Evolutionary conservation across 2,329 filamentous ascomycete species (phyloP), one percentile per base, ranked within the genome.

Genomic region (Passalora sequoiae): DNA sequence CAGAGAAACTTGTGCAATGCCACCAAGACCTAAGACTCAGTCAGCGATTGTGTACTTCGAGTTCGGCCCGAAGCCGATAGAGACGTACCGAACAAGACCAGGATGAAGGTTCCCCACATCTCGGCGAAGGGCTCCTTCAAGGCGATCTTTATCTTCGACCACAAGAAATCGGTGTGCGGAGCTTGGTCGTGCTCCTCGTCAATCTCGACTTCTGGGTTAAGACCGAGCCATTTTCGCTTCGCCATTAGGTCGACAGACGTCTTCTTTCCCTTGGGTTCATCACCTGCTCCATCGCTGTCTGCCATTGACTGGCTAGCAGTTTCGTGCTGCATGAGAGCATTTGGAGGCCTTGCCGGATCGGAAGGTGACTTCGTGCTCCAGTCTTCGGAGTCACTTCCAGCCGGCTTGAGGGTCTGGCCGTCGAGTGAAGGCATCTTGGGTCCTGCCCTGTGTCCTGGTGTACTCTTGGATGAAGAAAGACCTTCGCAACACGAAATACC

Each of bases 61-160:
- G n/a, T n/a, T n/a, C n/a, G n/a, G n/a, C n/a, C n/a, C n/a, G n/a
- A n/a, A n/a, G n/a, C n/a, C n/a, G n/a, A 12, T 12, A 8, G 17
- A 22, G 16, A 31, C 40, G 15, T 43, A 54, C 51, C 51, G 44
- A 72, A 72, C 40, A 71, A 58, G 4, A 70, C 62, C 54, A 70
- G 60, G 25, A 69, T 63, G 15, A 66, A 63, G 2, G 62, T 61
- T 4, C 69, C 69, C 55, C 64, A 69, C 50, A 72, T 70, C 49
- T 71, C 69, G 1, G 67, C 63, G 25, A 71, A 68, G 0, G 69
- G 68, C 51, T 72, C 69, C 46, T 68, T 59, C 25, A 72, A 50
- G 1, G 46, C 40, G 25, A 54, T 69, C 49, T 68, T 67, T 29
- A 70, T 37, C 65, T 61, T 60, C 4, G 61, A 63, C 69, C 68